Evolutionary conservation across 352 stramenopile species (phyloP), one percentile per base, ranked within the genome.

Genomic region (Pythium biforme): DNA sequence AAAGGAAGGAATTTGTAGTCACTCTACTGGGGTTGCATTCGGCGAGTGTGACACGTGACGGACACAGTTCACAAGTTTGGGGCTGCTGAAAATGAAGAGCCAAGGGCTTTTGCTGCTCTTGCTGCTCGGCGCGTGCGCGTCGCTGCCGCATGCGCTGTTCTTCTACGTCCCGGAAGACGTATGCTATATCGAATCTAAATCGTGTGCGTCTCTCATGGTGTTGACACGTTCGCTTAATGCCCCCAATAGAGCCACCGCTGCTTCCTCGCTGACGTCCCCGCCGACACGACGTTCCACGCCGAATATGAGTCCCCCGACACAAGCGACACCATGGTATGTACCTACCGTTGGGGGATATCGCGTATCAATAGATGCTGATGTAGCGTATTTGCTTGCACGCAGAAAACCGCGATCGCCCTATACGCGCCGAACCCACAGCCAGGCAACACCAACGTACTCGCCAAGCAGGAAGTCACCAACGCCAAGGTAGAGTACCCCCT

Each of bases 271-370:
- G 84, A 94, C 65, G 71, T 95, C n/a, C 86, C 87, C 1, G 74
- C 74, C 12, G 64, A 75, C n/a, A 96, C 87, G 26, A 71, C 81
- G 37, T 82, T 96, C 66, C 81, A 83, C 50, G 83, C 77, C 25
- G 81, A 92, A 64, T 96, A 93, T 47, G 78, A 94, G 58, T 94
- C 87, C 27, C 87, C 86, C n/a, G 87, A 96, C 66, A 90, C 85
- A 40, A 88, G 72, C 3, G 76, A 89, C 46, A 80, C 77, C 19
- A 83, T 92, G 78, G 85, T 89, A 62, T 17, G 57, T 9, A 0
- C 31, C 31, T 34, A 3, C 9, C 34, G 14, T 17, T 40, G 34
- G 9, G 34, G 6, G 34, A 9, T 40, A 40, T 17, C 12, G n/a
- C n/a, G n/a, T n/a, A n/a, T n/a, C n/a, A n/a, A n/a, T 19, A 40